Conservation (phyloP, 257 asterid species). For the Penstemon davidsonii region DNA sequence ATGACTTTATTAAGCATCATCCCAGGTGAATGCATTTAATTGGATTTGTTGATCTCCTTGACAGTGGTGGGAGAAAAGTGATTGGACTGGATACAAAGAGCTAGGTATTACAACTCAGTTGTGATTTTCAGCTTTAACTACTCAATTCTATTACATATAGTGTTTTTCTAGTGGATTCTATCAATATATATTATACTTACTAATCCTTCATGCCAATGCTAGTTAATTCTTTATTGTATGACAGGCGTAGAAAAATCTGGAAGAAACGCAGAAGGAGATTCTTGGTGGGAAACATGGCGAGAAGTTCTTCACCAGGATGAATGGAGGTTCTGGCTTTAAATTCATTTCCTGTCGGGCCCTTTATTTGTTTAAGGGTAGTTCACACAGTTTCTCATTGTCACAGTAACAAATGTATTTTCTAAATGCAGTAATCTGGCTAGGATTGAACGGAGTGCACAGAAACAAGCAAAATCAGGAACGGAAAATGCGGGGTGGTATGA, state of each 20-base stretch:
- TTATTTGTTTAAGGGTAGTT: neutral
- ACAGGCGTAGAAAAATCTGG: slow-evolving; percentile 99
- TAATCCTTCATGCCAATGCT: neutral
- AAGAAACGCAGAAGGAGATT: slow-evolving; percentile 87
- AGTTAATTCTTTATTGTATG: slow-evolving; percentile 1
- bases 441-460: slow-evolving; percentile 98
- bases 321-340: slow-evolving; percentile 72
- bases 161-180: neutral
- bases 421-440: slow-evolving; percentile 91
- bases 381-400: neutral
- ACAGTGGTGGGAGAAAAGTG: slow-evolving; percentile 99
- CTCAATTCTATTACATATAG: neutral
- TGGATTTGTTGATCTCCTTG: slow-evolving; percentile 96
- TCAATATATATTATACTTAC: neutral
- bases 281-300: slow-evolving; percentile 99
- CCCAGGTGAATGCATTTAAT: slow-evolving; percentile 96
- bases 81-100: slow-evolving; percentile 99
- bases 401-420: slow-evolving; percentile 13
- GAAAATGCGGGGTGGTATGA: slow-evolving; percentile 98
- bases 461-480: slow-evolving; percentile 96
- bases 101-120: slow-evolving; percentile 58
- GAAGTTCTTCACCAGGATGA: slow-evolving; percentile 98
- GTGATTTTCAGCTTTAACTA: slow-evolving; percentile 18
- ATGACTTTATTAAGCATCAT: slow-evolving; percentile 70
- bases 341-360: neutral